phyloP scores from a whole-genome alignment of 441 rosid species.

The Gossypium davidsonii region DNA sequence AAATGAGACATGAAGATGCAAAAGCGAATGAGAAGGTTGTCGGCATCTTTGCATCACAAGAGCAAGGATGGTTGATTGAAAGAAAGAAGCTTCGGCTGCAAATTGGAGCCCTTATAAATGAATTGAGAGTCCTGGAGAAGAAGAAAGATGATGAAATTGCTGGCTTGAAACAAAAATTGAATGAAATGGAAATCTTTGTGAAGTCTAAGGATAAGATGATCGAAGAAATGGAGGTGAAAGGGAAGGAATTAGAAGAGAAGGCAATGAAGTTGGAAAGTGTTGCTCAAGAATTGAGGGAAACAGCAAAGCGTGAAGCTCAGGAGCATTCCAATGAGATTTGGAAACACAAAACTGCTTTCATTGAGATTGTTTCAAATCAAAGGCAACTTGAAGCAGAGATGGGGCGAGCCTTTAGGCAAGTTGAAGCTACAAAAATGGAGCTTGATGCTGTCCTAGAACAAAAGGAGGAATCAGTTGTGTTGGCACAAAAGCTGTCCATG shows the following conservation, averaged over 20 bases:
- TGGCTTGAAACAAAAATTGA: slow-evolving; percentile 42
- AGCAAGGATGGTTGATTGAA: slow-evolving; percentile 75
- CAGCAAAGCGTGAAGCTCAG: slow-evolving; percentile 45
- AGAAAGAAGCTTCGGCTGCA: slow-evolving; percentile 54
- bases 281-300: slow-evolving; percentile 51
- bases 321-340: slow-evolving; percentile 65
- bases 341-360: slow-evolving; percentile 83
- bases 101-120: slow-evolving; percentile 54
- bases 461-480: slow-evolving; percentile 44
- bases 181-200: slow-evolving; percentile 47
- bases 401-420: slow-evolving; percentile 59
- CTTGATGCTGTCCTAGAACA: slow-evolving; percentile 37
- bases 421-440: slow-evolving; percentile 55
- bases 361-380: slow-evolving; percentile 85
- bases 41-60: slow-evolving; percentile 69
- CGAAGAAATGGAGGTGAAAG: slow-evolving; percentile 45
- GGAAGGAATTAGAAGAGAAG: slow-evolving; percentile 53
- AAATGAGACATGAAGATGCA: slow-evolving; percentile 63
- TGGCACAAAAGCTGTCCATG: slow-evolving; percentile 48
- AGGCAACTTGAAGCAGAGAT: slow-evolving; percentile 81
- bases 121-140: slow-evolving; percentile 40
- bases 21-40: slow-evolving; percentile 93
- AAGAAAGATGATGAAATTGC: slow-evolving; percentile 39
- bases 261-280: slow-evolving; percentile 35
- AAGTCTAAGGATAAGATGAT: slow-evolving; percentile 48